Evolutionary conservation across 2,329 filamentous ascomycete genomes (phyloP).

Genomic region (Chaetomium globosum): DNA sequence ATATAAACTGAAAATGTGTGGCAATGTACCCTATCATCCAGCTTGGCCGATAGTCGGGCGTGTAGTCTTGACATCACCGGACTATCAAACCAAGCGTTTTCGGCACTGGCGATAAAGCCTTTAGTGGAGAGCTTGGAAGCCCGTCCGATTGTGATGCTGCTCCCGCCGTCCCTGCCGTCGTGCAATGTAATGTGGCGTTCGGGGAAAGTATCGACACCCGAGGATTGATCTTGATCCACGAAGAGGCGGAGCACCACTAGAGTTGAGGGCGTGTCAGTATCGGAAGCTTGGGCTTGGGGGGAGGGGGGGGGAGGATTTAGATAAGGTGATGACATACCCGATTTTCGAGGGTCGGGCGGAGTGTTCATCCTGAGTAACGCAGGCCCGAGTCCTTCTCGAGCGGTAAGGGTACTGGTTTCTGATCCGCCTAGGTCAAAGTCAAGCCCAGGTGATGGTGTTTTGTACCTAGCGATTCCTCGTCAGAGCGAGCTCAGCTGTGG

Average conservation of each 20-base stretch:
- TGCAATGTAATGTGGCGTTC: conserved; percentile 39
- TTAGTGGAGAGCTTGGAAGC: conserved; percentile 52
- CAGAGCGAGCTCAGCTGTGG: not conserved
- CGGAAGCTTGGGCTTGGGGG: not conserved
- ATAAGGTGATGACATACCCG: not conserved
- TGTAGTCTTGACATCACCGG: conserved; percentile 73
- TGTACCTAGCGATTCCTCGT: not conserved
- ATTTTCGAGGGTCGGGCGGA: not conserved
- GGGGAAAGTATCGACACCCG: conserved; percentile 20
- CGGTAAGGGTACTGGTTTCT: not conserved
- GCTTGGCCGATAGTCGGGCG: conserved; percentile 55
- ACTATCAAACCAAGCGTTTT: conserved; percentile 69
- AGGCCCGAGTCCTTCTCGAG: not conserved
- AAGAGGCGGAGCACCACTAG: conserved; percentile 35
- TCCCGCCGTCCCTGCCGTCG: conserved; percentile 27
- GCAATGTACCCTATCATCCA: conserved; percentile 49
- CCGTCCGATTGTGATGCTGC: conserved; percentile 46
- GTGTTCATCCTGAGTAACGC: not conserved
- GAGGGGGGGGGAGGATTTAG: no score
- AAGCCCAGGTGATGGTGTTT: not conserved
- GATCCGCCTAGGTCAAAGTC: not conserved
- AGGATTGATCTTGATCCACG: conserved; percentile 26
- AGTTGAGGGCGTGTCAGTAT: not conserved
- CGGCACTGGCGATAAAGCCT: conserved; percentile 43
- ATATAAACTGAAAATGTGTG: not conserved